Conservation (phyloP, 2,329 filamentous ascomycete species). For the Scedosporium aurantiacum region DNA sequence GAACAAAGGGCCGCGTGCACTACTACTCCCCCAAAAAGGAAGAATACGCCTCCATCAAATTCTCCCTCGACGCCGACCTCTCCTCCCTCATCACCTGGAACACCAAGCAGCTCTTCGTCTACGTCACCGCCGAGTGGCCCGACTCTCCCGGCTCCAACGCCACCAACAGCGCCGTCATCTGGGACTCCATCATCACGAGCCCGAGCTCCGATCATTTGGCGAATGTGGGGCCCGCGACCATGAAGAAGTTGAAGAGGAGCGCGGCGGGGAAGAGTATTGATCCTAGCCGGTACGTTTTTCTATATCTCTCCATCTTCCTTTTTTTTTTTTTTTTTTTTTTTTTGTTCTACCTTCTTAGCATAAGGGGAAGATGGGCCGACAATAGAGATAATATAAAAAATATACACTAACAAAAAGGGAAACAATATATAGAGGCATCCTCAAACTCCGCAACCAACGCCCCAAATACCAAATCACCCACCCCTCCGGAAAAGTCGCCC, state of each 20-base stretch:
- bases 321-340: not conserved
- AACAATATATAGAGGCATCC: slow-evolving; percentile 47
- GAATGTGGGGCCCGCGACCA: slow-evolving; percentile 47
- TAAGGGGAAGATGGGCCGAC: not conserved
- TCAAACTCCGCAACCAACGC: slow-evolving; percentile 72
- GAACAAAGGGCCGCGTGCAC: slow-evolving; percentile 82
- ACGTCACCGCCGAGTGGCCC: slow-evolving; percentile 71
- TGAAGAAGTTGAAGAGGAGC: slow-evolving; percentile 52
- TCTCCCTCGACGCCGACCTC: slow-evolving; percentile 86
- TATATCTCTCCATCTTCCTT: no score
- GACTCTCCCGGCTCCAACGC: slow-evolving; percentile 20
- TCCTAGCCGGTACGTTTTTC: slow-evolving; percentile 38
- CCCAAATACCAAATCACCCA: slow-evolving; percentile 98
- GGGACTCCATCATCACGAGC: slow-evolving; percentile 86
- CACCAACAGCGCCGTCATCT: slow-evolving; percentile 73
- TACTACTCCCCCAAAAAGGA: slow-evolving; percentile 90
- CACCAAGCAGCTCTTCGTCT: slow-evolving; percentile 96
- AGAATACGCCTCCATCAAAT: slow-evolving; percentile 90
- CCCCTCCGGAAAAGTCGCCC: slow-evolving; percentile 66
- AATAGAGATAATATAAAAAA: not conserved
- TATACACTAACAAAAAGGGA: not conserved
- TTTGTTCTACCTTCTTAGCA: not conserved
- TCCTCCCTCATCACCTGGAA: slow-evolving; percentile 96
- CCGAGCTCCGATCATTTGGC: slow-evolving; percentile 51
- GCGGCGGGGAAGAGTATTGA: slow-evolving; percentile 50